Percentiles rank a stretch among this genome's conserved stretches.
These are phyloP conservation scores for Nidula niveotomentosa DNA, from an alignment of 1,284 basidiomycete species.

Conservation along the genomic window DNA sequence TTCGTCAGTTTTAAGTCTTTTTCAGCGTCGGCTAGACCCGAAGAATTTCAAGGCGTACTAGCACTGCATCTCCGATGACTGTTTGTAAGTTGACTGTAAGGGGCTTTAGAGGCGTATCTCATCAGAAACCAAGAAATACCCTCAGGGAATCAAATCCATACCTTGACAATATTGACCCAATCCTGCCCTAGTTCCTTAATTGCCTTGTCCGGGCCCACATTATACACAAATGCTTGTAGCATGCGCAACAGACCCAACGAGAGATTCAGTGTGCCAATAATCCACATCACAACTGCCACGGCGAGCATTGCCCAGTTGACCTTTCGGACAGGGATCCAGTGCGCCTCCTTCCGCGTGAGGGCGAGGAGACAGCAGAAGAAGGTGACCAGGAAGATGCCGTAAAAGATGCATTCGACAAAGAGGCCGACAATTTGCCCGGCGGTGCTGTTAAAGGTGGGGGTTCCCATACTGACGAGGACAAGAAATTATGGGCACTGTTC, in stretches of 20 bases:
- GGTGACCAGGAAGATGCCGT: background rate
- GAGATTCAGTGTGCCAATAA: background rate
- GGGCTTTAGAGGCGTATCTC: background rate
- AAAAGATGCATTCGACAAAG: background rate
- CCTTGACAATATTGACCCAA: background rate
- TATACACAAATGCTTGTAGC: background rate
- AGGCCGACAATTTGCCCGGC: background rate
- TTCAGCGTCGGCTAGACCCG: background rate
- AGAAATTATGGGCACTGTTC: too few species aligned
- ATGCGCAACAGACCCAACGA: background rate
- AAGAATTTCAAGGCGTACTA: background rate
- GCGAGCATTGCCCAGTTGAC: background rate
- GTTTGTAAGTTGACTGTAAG: background rate
- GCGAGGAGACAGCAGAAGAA: background rate
- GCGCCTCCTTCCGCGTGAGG: background rate
- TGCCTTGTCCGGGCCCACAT: background rate
- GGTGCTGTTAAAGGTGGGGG: too few species aligned
- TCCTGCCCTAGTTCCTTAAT: background rate
- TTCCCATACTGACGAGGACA: constrained; percentile 4
- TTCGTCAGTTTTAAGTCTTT: background rate
- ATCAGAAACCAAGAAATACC: background rate
- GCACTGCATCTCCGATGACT: background rate
- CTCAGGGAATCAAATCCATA: too few species aligned
- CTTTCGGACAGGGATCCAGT: background rate
- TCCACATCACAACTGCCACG: background rate